phyloP scores from a whole-genome alignment of 225 moss, liverwort and hornwort species.

The Marchantia paleacea region DNA sequence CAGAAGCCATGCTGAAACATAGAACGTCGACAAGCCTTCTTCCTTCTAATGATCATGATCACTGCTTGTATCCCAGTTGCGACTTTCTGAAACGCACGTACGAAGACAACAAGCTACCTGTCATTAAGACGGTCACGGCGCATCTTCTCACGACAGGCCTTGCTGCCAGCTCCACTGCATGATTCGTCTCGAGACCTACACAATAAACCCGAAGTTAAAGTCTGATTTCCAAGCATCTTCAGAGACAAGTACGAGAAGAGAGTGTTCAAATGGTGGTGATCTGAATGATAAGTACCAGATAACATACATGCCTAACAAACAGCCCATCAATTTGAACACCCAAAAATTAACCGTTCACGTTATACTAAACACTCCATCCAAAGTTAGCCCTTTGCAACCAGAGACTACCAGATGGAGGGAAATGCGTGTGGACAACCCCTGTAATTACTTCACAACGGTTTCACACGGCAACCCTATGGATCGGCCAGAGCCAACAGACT shows the following conservation, averaged over 20 bases:
- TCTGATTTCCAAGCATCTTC: neutral
- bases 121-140: slow-evolving; percentile 93
- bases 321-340: too few species aligned
- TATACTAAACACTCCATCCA: neutral
- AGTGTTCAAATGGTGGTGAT: too few species aligned
- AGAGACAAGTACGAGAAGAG: neutral
- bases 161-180: slow-evolving; percentile 65
- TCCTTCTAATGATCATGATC: too few species aligned
- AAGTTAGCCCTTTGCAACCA: neutral
- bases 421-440: neutral
- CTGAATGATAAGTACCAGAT: too few species aligned
- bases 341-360: neutral
- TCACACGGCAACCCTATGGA: neutral
- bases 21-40: too few species aligned
- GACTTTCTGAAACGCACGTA: too few species aligned
- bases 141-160: slow-evolving; percentile 92
- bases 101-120: slow-evolving; percentile 37
- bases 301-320: too few species aligned
- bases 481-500: neutral
- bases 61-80: too few species aligned
- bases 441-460: neutral
- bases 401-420: neutral
- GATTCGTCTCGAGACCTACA: slow-evolving; percentile 67
- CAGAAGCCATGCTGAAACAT: too few species aligned
- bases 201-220: neutral